A percentile compares a stretch with the other conserved stretches of the same genome.
Evolutionary conservation across 345 rosid species (phyloP).

Genomic region (Xanthoceras sorbifolium): DNA sequence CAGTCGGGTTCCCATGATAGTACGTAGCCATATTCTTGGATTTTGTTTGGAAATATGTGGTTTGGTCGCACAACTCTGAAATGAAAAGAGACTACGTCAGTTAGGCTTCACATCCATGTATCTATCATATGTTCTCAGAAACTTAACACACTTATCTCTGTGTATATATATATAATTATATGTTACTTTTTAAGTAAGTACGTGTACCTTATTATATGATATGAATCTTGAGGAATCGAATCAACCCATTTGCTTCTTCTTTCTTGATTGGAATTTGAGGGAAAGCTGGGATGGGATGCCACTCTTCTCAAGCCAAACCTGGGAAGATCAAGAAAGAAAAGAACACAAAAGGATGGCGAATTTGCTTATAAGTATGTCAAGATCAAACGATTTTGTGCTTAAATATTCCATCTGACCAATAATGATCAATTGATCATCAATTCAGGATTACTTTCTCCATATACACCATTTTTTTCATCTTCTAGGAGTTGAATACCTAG

Average conservation of each 20-base stretch:
- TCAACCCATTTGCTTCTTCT: constrained; percentile 19
- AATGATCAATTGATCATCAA: not conserved
- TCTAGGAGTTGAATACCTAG: constrained; percentile 10
- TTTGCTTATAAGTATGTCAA: constrained; percentile 5
- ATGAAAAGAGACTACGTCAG: constrained; percentile 27
- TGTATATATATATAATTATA: no score
- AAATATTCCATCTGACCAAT: not conserved
- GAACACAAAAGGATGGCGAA: not conserved
- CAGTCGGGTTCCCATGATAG: constrained; percentile 70
- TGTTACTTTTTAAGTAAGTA: not conserved
- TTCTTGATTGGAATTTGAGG: not conserved
- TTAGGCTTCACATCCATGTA: constrained; percentile 29
- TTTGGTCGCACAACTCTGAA: constrained; percentile 4
- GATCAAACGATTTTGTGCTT: not conserved
- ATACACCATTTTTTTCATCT: not conserved
- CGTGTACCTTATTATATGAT: not conserved
- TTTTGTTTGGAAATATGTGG: constrained; percentile 9
- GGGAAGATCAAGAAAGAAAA: constrained; percentile 17
- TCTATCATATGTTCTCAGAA: not conserved
- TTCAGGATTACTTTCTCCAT: not conserved
- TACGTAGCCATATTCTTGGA: constrained; percentile 65
- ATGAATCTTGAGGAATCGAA: constrained; percentile 3
- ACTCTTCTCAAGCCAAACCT: constrained; percentile 27
- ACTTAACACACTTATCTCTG: not conserved
- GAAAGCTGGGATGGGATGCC: not conserved